A percentile compares a stretch with the other conserved stretches of the same genome.
These are phyloP conservation scores for Hyphopichia khmerensis DNA, from an alignment of 1,139 yeast species.

Conservation along the genomic window DNA sequence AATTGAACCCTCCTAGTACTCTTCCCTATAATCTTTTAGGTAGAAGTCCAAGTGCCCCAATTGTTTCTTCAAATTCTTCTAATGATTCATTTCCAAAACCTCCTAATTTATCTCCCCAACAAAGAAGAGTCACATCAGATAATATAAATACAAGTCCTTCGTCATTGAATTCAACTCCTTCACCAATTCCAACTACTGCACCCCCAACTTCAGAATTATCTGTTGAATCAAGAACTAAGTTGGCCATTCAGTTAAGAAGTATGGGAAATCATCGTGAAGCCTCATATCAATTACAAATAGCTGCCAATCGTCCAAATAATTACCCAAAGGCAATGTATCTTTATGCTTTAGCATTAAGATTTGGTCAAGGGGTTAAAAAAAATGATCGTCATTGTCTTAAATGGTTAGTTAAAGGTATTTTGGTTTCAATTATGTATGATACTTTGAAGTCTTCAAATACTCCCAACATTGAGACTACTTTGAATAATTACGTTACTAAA, in stretches of 20 bases:
- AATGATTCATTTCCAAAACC: background rate
- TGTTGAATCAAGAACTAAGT: constrained; percentile 46
- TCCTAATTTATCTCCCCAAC: background rate
- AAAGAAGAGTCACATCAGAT: constrained; percentile 6
- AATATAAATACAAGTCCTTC: background rate
- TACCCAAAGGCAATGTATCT: constrained; percentile 64
- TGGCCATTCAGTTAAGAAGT: constrained; percentile 55
- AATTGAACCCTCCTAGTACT: background rate
- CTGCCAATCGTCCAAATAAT: constrained; percentile 58
- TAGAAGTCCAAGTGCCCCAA: constrained; percentile 1
- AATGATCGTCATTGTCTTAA: constrained; percentile 56
- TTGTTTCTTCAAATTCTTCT: background rate
- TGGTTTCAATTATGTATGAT: constrained; percentile 9
- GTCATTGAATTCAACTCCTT: background rate
- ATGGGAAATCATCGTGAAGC: constrained; percentile 67
- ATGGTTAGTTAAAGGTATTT: constrained; percentile 54
- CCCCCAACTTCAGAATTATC: constrained; percentile 15
- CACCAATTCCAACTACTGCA: background rate
- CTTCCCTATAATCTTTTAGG: background rate
- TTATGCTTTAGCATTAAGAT: constrained; percentile 66
- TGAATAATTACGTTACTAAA: constrained; percentile 17
- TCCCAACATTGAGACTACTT: constrained; percentile 4
- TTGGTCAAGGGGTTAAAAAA: constrained; percentile 69
- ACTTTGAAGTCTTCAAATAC: constrained; percentile 5
- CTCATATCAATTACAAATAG: constrained; percentile 63